phyloP scores from a whole-genome alignment of 306 rosid genomes.

The Lotus japonicus region DNA sequence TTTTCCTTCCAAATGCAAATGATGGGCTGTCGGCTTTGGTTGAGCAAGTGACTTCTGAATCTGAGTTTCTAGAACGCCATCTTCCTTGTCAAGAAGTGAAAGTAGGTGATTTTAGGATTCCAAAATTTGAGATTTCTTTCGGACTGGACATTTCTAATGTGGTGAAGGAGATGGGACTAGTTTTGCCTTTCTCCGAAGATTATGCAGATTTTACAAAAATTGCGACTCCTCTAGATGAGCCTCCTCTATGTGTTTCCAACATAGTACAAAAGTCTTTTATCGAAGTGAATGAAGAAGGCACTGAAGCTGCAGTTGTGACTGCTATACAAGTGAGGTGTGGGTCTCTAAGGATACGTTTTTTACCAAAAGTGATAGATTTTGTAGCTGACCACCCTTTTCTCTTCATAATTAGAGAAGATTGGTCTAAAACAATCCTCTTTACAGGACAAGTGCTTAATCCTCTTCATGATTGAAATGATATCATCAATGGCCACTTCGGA shows the following conservation, averaged over 20 bases:
- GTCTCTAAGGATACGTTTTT: background rate
- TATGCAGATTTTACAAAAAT: slow-evolving; percentile 57
- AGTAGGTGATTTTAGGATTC: slow-evolving; percentile 66
- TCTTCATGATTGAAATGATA: slow-evolving; percentile 27
- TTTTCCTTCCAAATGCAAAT: too few species aligned
- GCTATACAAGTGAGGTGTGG: too few species aligned
- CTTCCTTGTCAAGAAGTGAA: slow-evolving; percentile 34
- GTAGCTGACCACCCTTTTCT: slow-evolving; percentile 78
- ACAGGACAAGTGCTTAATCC: slow-evolving; percentile 75
- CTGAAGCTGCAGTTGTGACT: slow-evolving; percentile 74
- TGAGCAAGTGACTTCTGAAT: too few species aligned
- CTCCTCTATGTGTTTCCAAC: too few species aligned
- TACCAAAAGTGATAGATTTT: slow-evolving; percentile 48
- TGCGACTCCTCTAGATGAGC: too few species aligned
- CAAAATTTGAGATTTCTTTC: slow-evolving; percentile 65
- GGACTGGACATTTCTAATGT: slow-evolving; percentile 49
- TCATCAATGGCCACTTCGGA: too few species aligned
- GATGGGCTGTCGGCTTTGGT: too few species aligned
- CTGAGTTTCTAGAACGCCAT: slow-evolving; percentile 46
- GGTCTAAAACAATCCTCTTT: slow-evolving; percentile 56
- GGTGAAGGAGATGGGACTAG: slow-evolving; percentile 56
- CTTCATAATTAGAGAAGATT: slow-evolving; percentile 56
- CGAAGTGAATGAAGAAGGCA: slow-evolving; percentile 83
- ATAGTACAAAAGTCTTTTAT: slow-evolving; percentile 60
- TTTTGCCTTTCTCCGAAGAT: slow-evolving; percentile 44